Base-by-base conservation (phyloP, 2,329 filamentous ascomycete species). In the Sphaerulina vaccinii region DNA sequence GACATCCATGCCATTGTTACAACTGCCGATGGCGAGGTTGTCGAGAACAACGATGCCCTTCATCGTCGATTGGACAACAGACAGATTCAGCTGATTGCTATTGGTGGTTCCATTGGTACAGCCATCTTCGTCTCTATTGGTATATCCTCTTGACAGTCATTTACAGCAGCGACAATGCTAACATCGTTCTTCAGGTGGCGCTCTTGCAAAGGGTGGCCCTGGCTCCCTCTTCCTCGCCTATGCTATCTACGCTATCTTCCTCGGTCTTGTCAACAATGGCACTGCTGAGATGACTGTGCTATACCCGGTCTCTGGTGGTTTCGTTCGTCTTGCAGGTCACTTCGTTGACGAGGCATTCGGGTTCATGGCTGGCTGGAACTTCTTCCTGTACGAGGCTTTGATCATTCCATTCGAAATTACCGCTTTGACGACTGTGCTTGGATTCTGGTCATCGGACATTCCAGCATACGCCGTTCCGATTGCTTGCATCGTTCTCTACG, bases 341-440 rank as follows among this genome's bases (percentile, higher is more conserved):
- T 86, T 82, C 79, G 80, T 82, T 8, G 83, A 86, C 65, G 82
- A 85, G n/a, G 75, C 83, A 8, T 72, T 82, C 16, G 82, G 82
- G 27, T 85, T 86, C 61, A 71, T 72, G 51, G 72, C 69, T 35
- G 76, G 76, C n/a, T 66, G 63, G 63, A 65, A 65, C 56, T 66
- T 79, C 59, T 78, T 78, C 56, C 67, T 79, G 33, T 79, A 79
- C 57, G 76, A 80, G 58, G 71, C 75, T 1, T 51, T 79, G 8
- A 67, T 79, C 1, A 78, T 80, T 6, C 77, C 77, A 0, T 79
- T 77, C 55, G 78, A 80, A 56, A 79, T 80, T 49, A 74, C 75
- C 1, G 73, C 73, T 24, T 65, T 75, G 29, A 71, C 64, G 40
- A 63, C 73, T 5, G 65, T 76, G 21, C 58, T 74, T 33, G 59